Percentiles rank a stretch among this genome's conserved stretches.
Conservation (phyloP, 257 asterid species). For the Linaria vulgaris region DNA sequence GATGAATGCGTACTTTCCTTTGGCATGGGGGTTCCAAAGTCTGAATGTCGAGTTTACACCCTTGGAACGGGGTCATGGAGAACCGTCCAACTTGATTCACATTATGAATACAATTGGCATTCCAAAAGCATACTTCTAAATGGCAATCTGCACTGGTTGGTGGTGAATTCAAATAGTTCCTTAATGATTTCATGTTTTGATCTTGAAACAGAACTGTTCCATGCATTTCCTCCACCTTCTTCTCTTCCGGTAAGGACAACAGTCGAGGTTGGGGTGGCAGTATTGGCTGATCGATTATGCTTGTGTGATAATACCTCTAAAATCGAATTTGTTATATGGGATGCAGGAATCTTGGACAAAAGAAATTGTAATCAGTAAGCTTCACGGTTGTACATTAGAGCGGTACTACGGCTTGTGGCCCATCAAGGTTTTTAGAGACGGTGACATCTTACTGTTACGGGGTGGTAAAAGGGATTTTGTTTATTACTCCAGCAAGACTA, state of each 20-base stretch:
- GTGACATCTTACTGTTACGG: constrained; percentile 20
- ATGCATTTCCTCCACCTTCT: constrained; percentile 25
- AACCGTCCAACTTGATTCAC: background rate
- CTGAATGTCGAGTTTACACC: constrained; percentile 27
- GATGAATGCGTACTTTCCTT: no score
- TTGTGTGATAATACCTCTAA: no score
- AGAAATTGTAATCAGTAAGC: constrained; percentile 30
- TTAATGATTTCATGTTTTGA: no score
- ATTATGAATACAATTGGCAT: no score
- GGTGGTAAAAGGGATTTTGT: constrained; percentile 26
- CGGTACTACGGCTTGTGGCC: constrained; percentile 24
- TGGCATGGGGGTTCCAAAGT: background rate
- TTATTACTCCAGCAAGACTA: constrained; percentile 28
- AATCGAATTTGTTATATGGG: no score
- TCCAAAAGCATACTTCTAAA: no score
- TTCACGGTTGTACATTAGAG: no score
- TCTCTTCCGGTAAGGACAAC: constrained; percentile 39
- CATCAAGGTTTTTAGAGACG: constrained; percentile 26
- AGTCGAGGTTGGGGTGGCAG: constrained; percentile 14
- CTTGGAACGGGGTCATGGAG: constrained; percentile 29
- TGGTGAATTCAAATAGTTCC: no score
- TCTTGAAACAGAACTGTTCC: constrained; percentile 23
- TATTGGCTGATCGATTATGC: constrained; percentile 26
- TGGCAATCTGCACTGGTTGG: no score
- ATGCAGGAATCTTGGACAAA: no score